A percentile compares a stretch with the other conserved stretches of the same genome.
Evolutionary conservation across 305 asterid species (phyloP).

Genomic region (Fraxinus sp.): DNA sequence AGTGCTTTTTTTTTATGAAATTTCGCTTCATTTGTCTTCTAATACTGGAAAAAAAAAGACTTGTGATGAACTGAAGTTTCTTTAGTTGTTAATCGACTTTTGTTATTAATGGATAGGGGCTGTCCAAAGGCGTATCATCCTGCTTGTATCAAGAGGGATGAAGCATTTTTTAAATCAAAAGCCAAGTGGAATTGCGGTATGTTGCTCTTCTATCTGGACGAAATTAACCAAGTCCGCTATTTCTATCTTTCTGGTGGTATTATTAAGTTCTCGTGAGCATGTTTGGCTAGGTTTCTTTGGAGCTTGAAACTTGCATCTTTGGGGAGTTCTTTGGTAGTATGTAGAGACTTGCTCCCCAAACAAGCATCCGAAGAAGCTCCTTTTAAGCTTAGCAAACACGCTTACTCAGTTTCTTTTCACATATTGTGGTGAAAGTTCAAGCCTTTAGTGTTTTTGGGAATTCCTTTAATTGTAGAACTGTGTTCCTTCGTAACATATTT

Average conservation of each 20-base stretch:
- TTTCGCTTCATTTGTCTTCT: slow-evolving; percentile 9
- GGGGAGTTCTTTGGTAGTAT: background rate
- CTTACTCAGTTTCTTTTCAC: background rate
- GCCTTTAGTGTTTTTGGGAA: slow-evolving; percentile 1
- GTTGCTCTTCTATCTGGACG: slow-evolving; percentile 21
- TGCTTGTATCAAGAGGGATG: slow-evolving; percentile 72
- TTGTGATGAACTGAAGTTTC: background rate
- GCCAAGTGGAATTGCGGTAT: slow-evolving; percentile 85
- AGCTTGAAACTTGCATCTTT: background rate
- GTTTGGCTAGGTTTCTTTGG: background rate
- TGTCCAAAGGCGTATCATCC: slow-evolving; percentile 90
- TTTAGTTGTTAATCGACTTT: slow-evolving; percentile 18
- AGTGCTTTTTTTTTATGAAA: background rate
- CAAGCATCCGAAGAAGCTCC: background rate
- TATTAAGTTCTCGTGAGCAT: background rate
- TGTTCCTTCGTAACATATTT: background rate
- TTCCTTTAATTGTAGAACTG: background rate
- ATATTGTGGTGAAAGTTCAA: background rate
- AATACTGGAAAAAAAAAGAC: background rate
- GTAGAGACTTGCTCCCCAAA: background rate
- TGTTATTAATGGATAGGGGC: slow-evolving; percentile 49
- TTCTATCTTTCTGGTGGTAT: slow-evolving; percentile 12
- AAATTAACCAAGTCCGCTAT: background rate
- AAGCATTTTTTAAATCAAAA: slow-evolving; percentile 57
- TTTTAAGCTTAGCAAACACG: background rate